phyloP scores from a whole-genome alignment of 2,329 filamentous ascomycete genomes.

The Stagonosporopsis vannaccii region DNA sequence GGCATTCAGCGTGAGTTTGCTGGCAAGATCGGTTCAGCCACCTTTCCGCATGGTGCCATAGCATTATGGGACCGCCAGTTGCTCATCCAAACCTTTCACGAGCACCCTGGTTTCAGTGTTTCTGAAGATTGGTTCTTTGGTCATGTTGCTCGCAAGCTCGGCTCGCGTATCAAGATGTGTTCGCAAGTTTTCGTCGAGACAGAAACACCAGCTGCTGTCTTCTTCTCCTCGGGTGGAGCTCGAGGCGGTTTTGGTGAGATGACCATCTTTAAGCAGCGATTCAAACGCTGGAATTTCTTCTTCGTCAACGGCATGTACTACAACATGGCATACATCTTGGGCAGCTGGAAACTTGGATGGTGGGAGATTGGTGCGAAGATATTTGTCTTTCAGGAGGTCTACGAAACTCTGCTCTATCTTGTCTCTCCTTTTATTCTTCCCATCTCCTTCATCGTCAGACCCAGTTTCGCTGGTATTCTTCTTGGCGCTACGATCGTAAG shows the following conservation, averaged over 20 bases:
- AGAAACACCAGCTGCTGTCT: constrained; percentile 56
- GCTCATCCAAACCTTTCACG: constrained; percentile 55
- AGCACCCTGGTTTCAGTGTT: constrained; percentile 59
- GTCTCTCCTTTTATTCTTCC: constrained; percentile 56
- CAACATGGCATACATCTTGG: constrained; percentile 56
- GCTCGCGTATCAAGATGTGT: constrained; percentile 59
- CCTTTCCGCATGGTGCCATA: constrained; percentile 61
- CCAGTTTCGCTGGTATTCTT: constrained; percentile 51
- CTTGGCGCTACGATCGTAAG: constrained; percentile 46
- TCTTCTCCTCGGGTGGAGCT: constrained; percentile 50
- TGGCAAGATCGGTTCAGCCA: constrained; percentile 56
- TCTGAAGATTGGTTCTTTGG: constrained; percentile 64
- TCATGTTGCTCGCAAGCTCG: constrained; percentile 55
- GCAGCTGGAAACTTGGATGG: constrained; percentile 57
- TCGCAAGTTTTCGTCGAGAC: constrained; percentile 61
- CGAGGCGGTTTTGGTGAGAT: constrained; percentile 61
- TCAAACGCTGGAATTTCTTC: constrained; percentile 62
- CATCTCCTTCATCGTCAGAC: constrained; percentile 55
- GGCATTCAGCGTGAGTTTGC: constrained; percentile 56
- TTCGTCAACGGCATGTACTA: constrained; percentile 59
- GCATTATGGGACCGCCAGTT: constrained; percentile 58
- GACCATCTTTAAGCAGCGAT: constrained; percentile 61
- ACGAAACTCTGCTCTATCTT: constrained; percentile 57
- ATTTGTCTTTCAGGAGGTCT: constrained; percentile 59
- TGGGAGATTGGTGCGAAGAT: constrained; percentile 60